Conservation (phyloP, 768 basidiomycete species). For the Tulasnella sp. region DNA sequence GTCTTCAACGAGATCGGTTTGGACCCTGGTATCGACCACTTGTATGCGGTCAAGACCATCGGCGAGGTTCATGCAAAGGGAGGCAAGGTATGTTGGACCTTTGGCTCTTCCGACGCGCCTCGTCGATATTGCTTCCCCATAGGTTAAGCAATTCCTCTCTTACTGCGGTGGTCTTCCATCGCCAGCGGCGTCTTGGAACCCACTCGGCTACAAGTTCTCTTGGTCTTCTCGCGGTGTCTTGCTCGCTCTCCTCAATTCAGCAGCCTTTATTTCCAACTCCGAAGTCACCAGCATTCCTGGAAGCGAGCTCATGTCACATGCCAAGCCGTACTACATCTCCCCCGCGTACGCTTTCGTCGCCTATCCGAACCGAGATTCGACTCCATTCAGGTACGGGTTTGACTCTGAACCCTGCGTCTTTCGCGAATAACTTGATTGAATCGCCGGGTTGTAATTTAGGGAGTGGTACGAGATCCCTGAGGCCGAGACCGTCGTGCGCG, state of each 20-base stretch:
- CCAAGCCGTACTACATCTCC: conserved; percentile 90
- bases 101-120: not conserved
- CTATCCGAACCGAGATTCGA: conserved; percentile 94
- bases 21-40: conserved; percentile 91
- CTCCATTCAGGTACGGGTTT: conserved; percentile 62
- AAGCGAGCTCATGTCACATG: conserved; percentile 80
- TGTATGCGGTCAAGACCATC: conserved; percentile 92
- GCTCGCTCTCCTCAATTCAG: conserved; percentile 87
- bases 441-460: not conserved
- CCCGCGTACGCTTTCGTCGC: conserved; percentile 95
- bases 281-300: conserved; percentile 67
- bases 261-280: conserved; percentile 68
- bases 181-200: conserved; percentile 85
- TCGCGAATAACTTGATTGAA: not conserved
- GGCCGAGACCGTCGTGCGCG: conserved; percentile 86
- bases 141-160: conserved; percentile 88
- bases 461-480: conserved; percentile 93
- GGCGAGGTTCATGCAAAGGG: conserved; percentile 90
- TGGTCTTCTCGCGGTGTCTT: conserved; percentile 97
- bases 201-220: conserved; percentile 98
- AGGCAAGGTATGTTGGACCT: conserved; percentile 63
- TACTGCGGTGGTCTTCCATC: conserved; percentile 97
- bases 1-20: conserved; percentile 98
- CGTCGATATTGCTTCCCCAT: not conserved
- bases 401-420: not conserved